Percentiles rank a stretch among this genome's conserved stretches.
These are phyloP conservation scores for Penicillium sp. DNA, from an alignment of 2,329 filamentous ascomycete species.

Conservation along the genomic window DNA sequence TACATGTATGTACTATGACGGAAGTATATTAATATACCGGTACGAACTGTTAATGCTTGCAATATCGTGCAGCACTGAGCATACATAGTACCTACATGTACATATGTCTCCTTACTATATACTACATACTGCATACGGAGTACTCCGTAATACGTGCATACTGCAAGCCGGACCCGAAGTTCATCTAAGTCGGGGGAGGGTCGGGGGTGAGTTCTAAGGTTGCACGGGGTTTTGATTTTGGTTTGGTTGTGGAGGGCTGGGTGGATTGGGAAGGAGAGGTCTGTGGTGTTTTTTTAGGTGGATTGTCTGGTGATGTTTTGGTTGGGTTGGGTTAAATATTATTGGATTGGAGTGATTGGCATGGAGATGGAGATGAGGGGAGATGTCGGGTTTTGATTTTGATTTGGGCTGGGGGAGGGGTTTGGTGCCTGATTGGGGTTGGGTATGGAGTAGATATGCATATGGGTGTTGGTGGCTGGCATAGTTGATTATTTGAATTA, in stretches of 20 bases:
- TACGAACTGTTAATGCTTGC: neutral
- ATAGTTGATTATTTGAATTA: neutral
- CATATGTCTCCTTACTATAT: neutral
- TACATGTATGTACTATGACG: neutral
- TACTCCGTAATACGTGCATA: neutral
- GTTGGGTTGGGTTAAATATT: neutral
- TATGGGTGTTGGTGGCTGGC: neutral
- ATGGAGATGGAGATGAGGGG: neutral
- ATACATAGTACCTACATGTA: neutral
- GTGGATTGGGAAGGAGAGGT: neutral
- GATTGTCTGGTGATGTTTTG: neutral
- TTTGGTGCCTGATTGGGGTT: neutral
- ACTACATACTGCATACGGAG: neutral
- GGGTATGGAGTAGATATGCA: neutral
- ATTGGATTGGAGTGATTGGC: neutral
- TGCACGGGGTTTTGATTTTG: neutral
- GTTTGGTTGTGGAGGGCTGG: neutral
- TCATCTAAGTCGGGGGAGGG: neutral
- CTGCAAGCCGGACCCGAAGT: neutral
- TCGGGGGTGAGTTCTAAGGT: neutral
- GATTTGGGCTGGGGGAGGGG: neutral
- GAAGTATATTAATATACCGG: neutral
- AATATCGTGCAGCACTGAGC: neutral
- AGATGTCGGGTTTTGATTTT: neutral
- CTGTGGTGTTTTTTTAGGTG: constrained; percentile 3